Conservation (phyloP, 768 basidiomycete species). For the Trametes elegans region DNA sequence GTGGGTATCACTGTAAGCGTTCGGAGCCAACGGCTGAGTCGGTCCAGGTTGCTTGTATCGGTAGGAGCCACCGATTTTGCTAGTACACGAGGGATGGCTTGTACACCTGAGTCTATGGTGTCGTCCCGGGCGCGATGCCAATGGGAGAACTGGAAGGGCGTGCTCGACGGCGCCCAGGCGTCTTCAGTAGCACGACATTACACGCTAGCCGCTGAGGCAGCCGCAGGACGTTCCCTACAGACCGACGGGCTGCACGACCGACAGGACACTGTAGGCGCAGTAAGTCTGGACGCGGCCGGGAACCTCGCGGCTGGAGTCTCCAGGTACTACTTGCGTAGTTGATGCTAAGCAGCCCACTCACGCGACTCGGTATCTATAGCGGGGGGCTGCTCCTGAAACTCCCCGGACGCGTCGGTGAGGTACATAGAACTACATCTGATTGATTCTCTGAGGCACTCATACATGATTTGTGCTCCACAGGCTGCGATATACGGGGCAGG, state of each 20-base stretch:
- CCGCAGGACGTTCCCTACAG: background rate
- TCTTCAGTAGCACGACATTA: background rate
- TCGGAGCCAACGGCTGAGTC: background rate
- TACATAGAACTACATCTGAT: conserved; percentile 24
- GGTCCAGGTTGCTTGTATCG: background rate
- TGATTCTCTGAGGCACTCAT: conserved; percentile 3
- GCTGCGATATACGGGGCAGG: conserved; percentile 73
- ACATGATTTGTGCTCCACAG: conserved; percentile 38
- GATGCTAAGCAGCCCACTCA: background rate
- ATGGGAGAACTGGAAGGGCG: conserved; percentile 62
- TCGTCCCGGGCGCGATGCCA: conserved; percentile 45
- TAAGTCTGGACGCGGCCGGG: conserved; percentile 46
- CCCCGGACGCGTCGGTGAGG: conserved; percentile 76
- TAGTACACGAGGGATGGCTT: conserved; percentile 26
- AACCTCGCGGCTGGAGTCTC: conserved; percentile 72
- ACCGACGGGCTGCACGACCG: conserved; percentile 33
- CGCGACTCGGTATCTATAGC: conserved; percentile 38
- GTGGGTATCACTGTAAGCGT: conserved; percentile 38
- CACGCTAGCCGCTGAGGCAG: background rate
- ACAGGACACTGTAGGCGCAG: conserved; percentile 85
- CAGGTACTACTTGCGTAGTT: conserved; percentile 37
- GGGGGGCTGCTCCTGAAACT: conserved; percentile 78
- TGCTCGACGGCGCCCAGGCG: conserved; percentile 31
- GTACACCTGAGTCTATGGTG: conserved; percentile 47
- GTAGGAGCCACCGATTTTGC: conserved; percentile 53